Evolutionary conservation across 495 filamentous ascomycete genomes (phyloP), one percentile per base, ranked within the genome.

Genomic region (Hypoxylon trugodes): DNA sequence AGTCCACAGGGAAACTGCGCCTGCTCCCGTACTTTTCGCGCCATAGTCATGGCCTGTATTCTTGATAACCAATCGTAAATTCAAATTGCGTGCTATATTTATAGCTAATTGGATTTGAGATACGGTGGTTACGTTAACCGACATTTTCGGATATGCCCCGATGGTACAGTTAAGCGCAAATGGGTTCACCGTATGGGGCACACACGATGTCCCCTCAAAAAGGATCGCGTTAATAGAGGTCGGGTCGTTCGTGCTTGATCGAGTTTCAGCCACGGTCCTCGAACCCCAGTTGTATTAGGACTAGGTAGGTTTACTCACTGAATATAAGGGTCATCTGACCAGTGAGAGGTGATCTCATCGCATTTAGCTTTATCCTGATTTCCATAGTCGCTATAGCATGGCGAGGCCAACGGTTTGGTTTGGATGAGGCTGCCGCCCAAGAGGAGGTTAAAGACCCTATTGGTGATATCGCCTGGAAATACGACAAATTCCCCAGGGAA

Each of bases 11-110:
- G 81, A 79, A 16, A 90, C 66, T 5, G 71, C 51, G 18, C 83
- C 84, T 13, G 69, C 70, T 30, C 77, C 78, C 1, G 69, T 69
- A 2, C 67, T 81, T 69, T 85, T 86, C 40, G 82, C 85, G 32
- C 68, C 69, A 65, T 82, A 87, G 64, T 87, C 85, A 61, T 90
- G 88, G 22, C 89, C 89, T 1, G 88, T 92, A 61, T 89, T 90
- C 74, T 87, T 87, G 48, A 91, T 76, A 0, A 86, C 83, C 10
- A 91, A 73, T 26, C 88, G 79, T 8, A 90, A 55, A 37, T 84
- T 83, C 2, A 75, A 45, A 18, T 84, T 83, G 2, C 82, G 77
- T 1, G 87, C 88, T 72, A 90, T 85, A 68, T 86, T 85, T 13
- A 91, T 74, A 3, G 85, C 82, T 1, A 83, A 72, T 63, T 86